Base-by-base conservation (phyloP, 352 stramenopile genomes). In the Ophiocytium majus region DNA sequence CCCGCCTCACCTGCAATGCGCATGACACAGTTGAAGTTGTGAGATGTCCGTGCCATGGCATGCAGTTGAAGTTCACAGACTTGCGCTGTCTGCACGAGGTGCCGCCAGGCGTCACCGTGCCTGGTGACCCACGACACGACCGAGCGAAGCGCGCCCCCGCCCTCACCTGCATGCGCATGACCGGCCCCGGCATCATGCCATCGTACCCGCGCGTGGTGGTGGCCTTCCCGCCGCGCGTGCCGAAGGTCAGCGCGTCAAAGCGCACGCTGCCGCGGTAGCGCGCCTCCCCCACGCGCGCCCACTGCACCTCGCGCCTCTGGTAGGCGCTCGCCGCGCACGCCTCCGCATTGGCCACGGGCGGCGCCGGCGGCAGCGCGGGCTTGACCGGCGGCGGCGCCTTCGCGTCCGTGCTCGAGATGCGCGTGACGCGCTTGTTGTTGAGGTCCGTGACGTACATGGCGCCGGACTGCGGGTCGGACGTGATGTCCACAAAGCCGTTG, bases 401-500 rank as follows among this genome's bases (percentile, higher is more conserved):
- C 57, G 19, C 57, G 28, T 71, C 28, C 19, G 57, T 71, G 28
- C 57, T 71, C 23, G 23, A 71, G 28, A 71, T 71, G 19, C 57
- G 57, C 28, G 57, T 71, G 23, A 71, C 57, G 23, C 57, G 57
- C 57, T 23, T 28, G 57, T 71, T 71, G 28, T 71, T 71, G 28
- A 71, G 57, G 28, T 71, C 57, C 23, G 57, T 71, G 23, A 71
- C 23, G 57, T 71, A 71, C 57, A 71, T 71, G 23, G 28, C 28
- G 57, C 57, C 57, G 28, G 57, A 23, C 19, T 28, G 23, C 23
- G 57, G 57, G 28, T 71, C 57, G 23, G 28, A 23, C 28, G 57
- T 28, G 23, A 71, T 71, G 28, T 71, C 57, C 19, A 71, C 57
- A 71, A 71, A 71, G 19, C 57, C 57, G 28, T 71, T 71, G 57